Base-by-base conservation (phyloP, 2,329 filamentous ascomycete genomes). In the Xenoacremonium recifei region DNA sequence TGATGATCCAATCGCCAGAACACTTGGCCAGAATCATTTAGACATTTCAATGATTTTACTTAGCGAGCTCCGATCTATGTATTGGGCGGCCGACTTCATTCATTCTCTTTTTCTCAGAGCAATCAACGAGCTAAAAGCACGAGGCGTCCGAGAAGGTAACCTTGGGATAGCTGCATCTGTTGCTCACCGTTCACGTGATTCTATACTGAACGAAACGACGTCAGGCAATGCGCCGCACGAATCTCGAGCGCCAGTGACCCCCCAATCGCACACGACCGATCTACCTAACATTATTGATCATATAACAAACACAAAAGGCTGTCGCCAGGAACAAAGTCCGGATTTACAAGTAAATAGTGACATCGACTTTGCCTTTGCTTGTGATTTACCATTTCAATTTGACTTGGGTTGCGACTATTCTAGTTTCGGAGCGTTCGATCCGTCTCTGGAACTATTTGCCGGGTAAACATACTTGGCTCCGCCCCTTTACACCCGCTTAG, bases 11-110 rank as follows among this genome's bases (percentile, higher is more conserved):
- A 23, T 43, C 17, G 13, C 21, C 20, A 18, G 31, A n/a, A 35
- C 40, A 13, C 42, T 50, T 9, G 48, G 43, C 3, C 39, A 29
- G 18, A 40, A 49, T 16, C 38, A 42, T 10, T 38, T 50, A 4
- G 42, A 42, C 2, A 27, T 50, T 3, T 48, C 37, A 4, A 49
- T 49, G 42, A 35, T 47, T n/a, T 32, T 42, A 6, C 18, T 47
- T 13, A 21, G 11, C 6, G 48, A 48, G 7, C 35, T 50, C 6
- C 39, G 39, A 3, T 40, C 34, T 13, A 39, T 40, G 2, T 48
- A 48, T 19, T 31, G 44, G 18, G 40, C 42, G 3, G 45, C 45
- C 3, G 42, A 42, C 17, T 44, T 40, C 6, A 36, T 32, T n/a
- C 32, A 42, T 12, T 42, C 37, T 4, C 20, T 48, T 1, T 45